These are phyloP conservation scores for Raphanus sativus DNA, from an alignment of 345 rosid genomes.

Conservation along the genomic window DNA sequence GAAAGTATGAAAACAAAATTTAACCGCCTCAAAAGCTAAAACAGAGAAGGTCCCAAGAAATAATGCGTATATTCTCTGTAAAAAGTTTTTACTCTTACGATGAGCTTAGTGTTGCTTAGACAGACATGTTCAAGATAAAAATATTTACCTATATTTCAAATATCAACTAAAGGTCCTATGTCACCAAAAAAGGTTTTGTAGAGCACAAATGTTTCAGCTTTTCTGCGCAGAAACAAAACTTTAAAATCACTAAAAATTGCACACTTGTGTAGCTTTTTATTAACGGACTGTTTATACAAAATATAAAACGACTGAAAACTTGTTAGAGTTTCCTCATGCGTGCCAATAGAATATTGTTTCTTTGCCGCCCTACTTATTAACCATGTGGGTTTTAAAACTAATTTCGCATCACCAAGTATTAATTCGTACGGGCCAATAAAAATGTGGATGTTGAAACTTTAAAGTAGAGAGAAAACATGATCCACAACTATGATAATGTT, in stretches of 20 bases:
- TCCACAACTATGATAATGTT: too few species aligned
- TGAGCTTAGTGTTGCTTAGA: conserved; percentile 36
- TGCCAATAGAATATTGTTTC: conserved; percentile 10
- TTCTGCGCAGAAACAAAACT: conserved; percentile 25
- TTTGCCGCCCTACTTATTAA: conserved; percentile 7
- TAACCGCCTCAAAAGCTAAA: conserved; percentile 28
- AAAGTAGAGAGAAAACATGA: too few species aligned
- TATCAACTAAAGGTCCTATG: conserved; percentile 24
- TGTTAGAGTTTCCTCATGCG: conserved; percentile 32
- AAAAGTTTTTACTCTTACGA: conserved; percentile 56
- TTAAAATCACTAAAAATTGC: background rate
- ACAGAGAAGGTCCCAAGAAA: conserved; percentile 37
- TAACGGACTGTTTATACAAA: background rate
- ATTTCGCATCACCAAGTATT: background rate
- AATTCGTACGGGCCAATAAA: background rate
- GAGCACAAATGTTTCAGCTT: conserved; percentile 38
- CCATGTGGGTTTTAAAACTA: conserved; percentile 6
- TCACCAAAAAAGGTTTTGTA: conserved; percentile 38
- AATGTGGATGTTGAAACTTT: background rate
- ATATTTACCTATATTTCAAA: background rate
- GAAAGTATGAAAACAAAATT: background rate
- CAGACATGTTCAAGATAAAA: conserved; percentile 5
- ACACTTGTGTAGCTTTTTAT: background rate
- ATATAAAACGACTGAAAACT: background rate
- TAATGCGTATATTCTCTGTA: conserved; percentile 61